A percentile compares a stretch with the other conserved stretches of the same genome.
Conservation (phyloP, 2,329 filamentous ascomycete species). For the Cryphonectria carpinicola region DNA sequence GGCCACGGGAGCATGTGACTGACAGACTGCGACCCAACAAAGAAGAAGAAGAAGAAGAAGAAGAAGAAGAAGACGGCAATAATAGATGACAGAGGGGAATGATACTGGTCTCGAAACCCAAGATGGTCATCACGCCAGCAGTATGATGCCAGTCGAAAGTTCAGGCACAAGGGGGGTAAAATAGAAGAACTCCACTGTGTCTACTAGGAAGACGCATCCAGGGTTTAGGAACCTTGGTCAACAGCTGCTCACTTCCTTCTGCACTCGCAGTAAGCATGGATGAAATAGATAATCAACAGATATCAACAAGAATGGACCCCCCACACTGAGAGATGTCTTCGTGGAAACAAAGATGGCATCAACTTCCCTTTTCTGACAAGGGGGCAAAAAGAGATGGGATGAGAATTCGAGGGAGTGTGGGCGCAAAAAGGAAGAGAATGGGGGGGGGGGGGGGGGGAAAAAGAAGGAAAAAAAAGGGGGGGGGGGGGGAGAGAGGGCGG, state of each 20-base stretch:
- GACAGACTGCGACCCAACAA: background rate
- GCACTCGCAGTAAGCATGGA: background rate
- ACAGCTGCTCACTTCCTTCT: conserved; percentile 1
- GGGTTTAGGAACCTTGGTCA: background rate
- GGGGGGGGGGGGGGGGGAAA: background rate
- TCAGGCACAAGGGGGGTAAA: background rate
- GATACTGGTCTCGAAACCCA: background rate
- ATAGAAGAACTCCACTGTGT: background rate
- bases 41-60: background rate
- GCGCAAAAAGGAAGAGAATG: background rate
- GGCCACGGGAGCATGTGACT: background rate
- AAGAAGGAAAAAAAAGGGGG: too few relatives aligned
- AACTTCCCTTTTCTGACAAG: background rate
- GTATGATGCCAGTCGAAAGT: background rate
- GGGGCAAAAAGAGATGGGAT: background rate
- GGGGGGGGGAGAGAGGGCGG: too few relatives aligned
- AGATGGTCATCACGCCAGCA: background rate
- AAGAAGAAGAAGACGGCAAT: background rate
- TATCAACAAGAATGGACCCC: background rate
- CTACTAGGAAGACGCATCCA: background rate
- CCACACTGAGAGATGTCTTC: background rate
- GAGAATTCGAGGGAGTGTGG: background rate
- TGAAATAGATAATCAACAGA: background rate
- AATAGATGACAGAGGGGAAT: background rate
- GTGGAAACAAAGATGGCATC: background rate